phyloP scores from a whole-genome alignment of 2,329 filamentous ascomycete genomes.

The Escovopsis sp. region DNA sequence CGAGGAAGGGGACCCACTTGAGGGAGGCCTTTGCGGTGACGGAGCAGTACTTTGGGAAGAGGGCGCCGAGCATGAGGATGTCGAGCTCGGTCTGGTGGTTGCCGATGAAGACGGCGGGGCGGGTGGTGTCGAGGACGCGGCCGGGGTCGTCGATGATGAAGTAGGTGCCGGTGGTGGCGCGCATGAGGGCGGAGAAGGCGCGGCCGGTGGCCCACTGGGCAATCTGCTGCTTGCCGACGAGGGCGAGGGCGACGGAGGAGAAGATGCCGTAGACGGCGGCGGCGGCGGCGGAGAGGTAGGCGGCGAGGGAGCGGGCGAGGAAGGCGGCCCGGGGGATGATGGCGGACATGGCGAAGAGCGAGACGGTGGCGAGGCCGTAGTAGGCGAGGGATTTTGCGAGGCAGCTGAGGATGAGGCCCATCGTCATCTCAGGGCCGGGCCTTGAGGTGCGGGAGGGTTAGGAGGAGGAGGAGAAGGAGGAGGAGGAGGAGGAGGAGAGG shows the following conservation, averaged over 20 bases:
- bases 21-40: conserved; percentile 85
- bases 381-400: conserved; percentile 33
- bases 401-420: conserved; percentile 23
- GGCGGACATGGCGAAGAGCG: conserved; percentile 48
- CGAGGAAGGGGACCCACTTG: conserved; percentile 66
- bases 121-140: conserved; percentile 44
- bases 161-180: conserved; percentile 55
- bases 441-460: conserved; percentile 4
- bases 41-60: conserved; percentile 84
- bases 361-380: conserved; percentile 35
- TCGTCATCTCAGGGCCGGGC: conserved; percentile 9
- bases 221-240: conserved; percentile 57
- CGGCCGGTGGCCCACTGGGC: conserved; percentile 77
- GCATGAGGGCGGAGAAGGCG: conserved; percentile 68
- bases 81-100: conserved; percentile 97
- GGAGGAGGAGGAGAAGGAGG: conserved; percentile 1
- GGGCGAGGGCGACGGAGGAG: conserved; percentile 55
- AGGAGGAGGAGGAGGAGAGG: neutral
- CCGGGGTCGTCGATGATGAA: conserved; percentile 60
- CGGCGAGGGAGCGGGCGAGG: conserved; percentile 51
- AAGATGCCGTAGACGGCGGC: conserved; percentile 60
- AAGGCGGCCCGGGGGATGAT: conserved; percentile 48
- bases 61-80: conserved; percentile 73
- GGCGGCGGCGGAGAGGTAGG: conserved; percentile 46
- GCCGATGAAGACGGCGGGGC: conserved; percentile 80